phyloP scores from a whole-genome alignment of 306 rosid species.

The Quercus glauca region DNA sequence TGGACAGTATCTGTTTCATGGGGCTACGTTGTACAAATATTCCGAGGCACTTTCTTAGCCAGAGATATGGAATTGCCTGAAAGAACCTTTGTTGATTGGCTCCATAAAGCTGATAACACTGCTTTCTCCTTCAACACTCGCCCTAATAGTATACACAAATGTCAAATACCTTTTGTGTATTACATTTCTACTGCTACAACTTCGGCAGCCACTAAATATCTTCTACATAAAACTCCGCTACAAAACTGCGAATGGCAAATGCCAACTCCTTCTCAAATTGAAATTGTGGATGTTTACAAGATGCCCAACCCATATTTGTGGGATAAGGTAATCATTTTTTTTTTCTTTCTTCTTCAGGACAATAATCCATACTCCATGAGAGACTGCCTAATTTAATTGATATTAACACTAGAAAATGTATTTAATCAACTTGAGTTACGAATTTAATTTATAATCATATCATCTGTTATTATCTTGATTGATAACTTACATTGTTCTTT shows the following conservation, averaged over 20 bases:
- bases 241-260: constrained; percentile 56
- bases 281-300: constrained; percentile 39
- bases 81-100: constrained; percentile 68
- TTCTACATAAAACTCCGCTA: neutral
- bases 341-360: too few relatives aligned
- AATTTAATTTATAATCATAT: too few relatives aligned
- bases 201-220: constrained; percentile 25
- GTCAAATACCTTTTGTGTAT: constrained; percentile 4
- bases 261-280: constrained; percentile 38
- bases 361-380: too few relatives aligned
- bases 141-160: constrained; percentile 30
- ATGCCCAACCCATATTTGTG: constrained; percentile 49
- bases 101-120: constrained; percentile 39
- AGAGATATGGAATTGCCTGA: constrained; percentile 68
- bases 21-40: constrained; percentile 79
- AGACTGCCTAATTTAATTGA: too few relatives aligned
- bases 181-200: neutral
- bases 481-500: neutral
- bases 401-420: too few relatives aligned
- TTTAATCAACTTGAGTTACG: too few relatives aligned
- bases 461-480: neutral
- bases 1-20: constrained; percentile 80
- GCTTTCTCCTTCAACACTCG: constrained; percentile 60
- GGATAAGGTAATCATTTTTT: constrained; percentile 49
- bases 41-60: constrained; percentile 49